Evolutionary conservation across 192 early-diverging fungal species (phyloP).

Genomic region (Backusella liffmaniae): DNA sequence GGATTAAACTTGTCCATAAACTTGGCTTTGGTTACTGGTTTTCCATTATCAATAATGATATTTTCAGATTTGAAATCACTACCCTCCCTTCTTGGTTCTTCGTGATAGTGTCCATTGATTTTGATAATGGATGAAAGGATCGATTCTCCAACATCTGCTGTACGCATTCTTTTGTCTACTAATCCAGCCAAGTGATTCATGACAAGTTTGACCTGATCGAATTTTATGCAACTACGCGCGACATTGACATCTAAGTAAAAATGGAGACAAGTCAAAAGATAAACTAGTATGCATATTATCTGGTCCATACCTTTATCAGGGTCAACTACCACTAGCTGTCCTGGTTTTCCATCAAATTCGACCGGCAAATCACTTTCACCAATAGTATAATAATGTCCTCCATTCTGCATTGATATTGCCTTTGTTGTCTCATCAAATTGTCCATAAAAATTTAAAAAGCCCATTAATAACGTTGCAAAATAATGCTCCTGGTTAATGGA

Average conservation of each 20-base stretch:
- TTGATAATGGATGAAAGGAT: constrained; percentile 16
- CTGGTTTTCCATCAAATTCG: not conserved
- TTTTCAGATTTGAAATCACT: not conserved
- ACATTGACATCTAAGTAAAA: constrained; percentile 2
- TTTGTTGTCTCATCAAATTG: constrained; percentile 1
- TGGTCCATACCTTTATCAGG: not conserved
- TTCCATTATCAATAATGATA: not conserved
- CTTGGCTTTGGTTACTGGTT: not conserved
- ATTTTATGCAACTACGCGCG: constrained; percentile 6
- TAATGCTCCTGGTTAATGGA: not conserved
- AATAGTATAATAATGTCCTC: not conserved
- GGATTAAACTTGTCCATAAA: not conserved
- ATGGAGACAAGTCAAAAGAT: not conserved
- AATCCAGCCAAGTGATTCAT: not conserved
- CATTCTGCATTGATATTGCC: constrained; percentile 4
- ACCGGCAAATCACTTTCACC: not conserved
- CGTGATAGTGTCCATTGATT: not conserved
- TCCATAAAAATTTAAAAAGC: constrained; percentile 10
- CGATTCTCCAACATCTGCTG: not conserved
- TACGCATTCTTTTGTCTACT: not conserved
- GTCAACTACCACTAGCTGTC: constrained; percentile 7
- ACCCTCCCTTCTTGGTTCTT: constrained; percentile 10
- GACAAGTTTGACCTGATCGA: not conserved
- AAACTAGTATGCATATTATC: not conserved
- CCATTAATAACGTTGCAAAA: constrained; percentile 4